Conservation (phyloP, 768 basidiomycete species). For the Suillus subaureus region DNA sequence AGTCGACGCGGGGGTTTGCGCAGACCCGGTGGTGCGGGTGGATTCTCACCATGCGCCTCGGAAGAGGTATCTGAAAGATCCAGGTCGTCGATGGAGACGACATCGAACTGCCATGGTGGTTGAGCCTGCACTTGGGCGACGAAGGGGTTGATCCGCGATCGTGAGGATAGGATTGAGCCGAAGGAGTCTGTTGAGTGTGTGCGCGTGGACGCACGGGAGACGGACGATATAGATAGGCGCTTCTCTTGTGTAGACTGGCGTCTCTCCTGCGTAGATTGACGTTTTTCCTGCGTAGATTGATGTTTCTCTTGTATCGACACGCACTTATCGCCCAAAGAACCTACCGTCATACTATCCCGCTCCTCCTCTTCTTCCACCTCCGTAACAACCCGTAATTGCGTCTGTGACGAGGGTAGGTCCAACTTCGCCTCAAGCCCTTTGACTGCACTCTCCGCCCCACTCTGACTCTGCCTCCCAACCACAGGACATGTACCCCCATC, state of each 20-base stretch:
- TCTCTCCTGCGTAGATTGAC: not conserved
- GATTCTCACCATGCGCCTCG: slow-evolving; percentile 43
- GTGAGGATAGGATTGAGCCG: slow-evolving; percentile 34
- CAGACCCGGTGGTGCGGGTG: slow-evolving; percentile 52
- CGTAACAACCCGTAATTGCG: slow-evolving; percentile 31
- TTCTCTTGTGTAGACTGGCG: not conserved
- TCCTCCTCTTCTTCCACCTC: slow-evolving; percentile 35
- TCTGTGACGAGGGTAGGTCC: slow-evolving; percentile 14
- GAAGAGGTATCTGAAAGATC: slow-evolving; percentile 82
- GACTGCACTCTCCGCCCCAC: not conserved
- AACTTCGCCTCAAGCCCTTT: slow-evolving; percentile 14
- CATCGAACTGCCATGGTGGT: slow-evolving; percentile 64
- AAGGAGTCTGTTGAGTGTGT: slow-evolving; percentile 38
- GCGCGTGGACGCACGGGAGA: slow-evolving; percentile 23
- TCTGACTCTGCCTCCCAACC: slow-evolving; percentile 5
- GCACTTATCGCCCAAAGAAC: slow-evolving; percentile 13
- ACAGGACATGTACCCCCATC: not conserved
- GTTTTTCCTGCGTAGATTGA: not conserved
- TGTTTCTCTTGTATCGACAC: slow-evolving; percentile 14
- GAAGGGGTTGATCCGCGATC: slow-evolving; percentile 31
- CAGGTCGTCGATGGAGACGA: slow-evolving; percentile 77
- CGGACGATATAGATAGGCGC: slow-evolving; percentile 10
- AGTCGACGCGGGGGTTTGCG: slow-evolving; percentile 58
- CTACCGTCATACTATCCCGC: slow-evolving; percentile 14
- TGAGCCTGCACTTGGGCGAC: slow-evolving; percentile 38